phyloP scores from a whole-genome alignment of 345 rosid species.

The Lepidium africanum region DNA sequence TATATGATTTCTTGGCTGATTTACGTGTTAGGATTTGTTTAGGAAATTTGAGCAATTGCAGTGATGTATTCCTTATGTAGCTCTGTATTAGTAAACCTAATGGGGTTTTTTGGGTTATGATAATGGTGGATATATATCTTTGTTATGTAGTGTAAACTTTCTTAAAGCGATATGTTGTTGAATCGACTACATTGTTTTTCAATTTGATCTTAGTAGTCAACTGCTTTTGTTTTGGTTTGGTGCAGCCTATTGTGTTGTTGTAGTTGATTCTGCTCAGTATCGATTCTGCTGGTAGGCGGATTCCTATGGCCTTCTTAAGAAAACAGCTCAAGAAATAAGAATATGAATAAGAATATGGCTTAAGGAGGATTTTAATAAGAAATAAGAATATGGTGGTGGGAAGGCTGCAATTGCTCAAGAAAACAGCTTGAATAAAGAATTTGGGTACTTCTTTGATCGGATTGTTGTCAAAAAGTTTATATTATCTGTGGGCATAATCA shows the following conservation, averaged over 20 bases:
- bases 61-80: neutral
- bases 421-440: constrained; percentile 70
- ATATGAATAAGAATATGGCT: too few species aligned
- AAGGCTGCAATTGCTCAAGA: constrained; percentile 79
- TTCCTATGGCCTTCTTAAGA: constrained; percentile 85
- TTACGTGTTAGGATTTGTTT: neutral
- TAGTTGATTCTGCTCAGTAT: too few species aligned
- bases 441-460: constrained; percentile 37
- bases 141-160: neutral
- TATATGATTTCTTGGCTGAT: constrained; percentile 1
- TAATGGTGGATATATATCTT: neutral
- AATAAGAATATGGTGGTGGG: constrained; percentile 88
- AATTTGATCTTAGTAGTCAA: neutral
- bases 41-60: neutral
- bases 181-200: neutral
- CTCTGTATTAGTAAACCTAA: neutral
- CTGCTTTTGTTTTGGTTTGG: constrained; percentile 3
- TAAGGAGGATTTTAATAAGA: constrained; percentile 81
- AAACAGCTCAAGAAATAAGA: too few species aligned
- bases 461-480: neutral
- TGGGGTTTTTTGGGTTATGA: neutral
- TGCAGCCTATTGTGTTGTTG: constrained; percentile 94
- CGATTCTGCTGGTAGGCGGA: constrained; percentile 82
- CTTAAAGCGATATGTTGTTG: neutral
- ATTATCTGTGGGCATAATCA: neutral